Percentiles rank a stretch among this genome's conserved stretches.
Evolutionary conservation across 805 yeast species (phyloP).

Genomic region (Candida endomychidarum): DNA sequence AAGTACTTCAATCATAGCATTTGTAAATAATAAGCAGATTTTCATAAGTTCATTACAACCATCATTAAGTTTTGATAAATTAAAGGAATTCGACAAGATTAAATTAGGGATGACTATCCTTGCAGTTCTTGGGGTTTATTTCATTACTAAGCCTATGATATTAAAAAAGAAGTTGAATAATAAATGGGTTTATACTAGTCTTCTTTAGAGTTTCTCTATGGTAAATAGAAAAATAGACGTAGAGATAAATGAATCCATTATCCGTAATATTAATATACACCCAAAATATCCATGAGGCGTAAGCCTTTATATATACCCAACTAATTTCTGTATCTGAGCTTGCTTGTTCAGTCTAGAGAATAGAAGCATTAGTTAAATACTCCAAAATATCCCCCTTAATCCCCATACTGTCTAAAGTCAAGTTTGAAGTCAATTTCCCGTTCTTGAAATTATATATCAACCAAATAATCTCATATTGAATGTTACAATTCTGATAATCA

Average conservation of each 20-base stretch:
- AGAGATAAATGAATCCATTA: not conserved
- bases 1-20: slow-evolving; percentile 73
- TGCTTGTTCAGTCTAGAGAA: no score
- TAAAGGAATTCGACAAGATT: slow-evolving; percentile 66
- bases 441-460: slow-evolving; percentile 27
- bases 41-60: slow-evolving; percentile 81
- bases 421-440: slow-evolving; percentile 12
- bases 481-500: slow-evolving; percentile 34
- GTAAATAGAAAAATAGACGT: not conserved
- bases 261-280: not conserved
- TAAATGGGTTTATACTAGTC: slow-evolving; percentile 44
- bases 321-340: no score
- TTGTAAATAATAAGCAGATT: slow-evolving; percentile 57
- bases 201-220: not conserved
- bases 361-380: slow-evolving; percentile 11
- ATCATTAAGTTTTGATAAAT: slow-evolving; percentile 77
- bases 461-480: slow-evolving; percentile 42
- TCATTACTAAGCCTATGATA: slow-evolving; percentile 59
- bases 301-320: no score
- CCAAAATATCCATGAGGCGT: no score
- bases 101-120: slow-evolving; percentile 62
- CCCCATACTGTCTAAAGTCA: slow-evolving; percentile 33
- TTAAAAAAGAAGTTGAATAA: slow-evolving; percentile 50
- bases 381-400: slow-evolving; percentile 17
- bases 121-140: slow-evolving; percentile 46